Conservation (phyloP, 352 stramenopile genomes). For the Phytophthora sansomeana region DNA sequence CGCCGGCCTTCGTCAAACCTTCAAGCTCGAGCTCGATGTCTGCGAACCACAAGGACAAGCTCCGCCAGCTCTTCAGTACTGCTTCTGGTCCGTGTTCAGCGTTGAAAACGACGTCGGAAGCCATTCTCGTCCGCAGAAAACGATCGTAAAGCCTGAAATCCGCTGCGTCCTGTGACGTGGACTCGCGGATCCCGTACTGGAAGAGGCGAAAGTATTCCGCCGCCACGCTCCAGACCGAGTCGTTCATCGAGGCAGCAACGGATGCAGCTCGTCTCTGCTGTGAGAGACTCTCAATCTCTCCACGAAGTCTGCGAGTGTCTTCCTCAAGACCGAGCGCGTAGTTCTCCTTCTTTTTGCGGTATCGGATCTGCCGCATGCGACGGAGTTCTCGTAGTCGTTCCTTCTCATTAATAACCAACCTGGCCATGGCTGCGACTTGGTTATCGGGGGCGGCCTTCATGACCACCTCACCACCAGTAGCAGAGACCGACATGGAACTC, state of each 20-base stretch:
- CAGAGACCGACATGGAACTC: background rate
- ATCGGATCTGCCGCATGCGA: background rate
- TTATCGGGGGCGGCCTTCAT: background rate
- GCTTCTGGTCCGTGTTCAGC: background rate
- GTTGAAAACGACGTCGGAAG: background rate
- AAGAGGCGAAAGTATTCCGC: slow-evolving; percentile 25
- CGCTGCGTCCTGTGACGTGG: background rate
- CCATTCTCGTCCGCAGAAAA: background rate
- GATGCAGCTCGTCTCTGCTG: background rate
- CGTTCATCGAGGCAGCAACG: background rate
- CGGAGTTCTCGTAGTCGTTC: background rate
- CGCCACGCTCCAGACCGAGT: slow-evolving; percentile 22
- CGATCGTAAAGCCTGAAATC: background rate
- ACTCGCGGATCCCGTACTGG: background rate
- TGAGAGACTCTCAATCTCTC: slow-evolving; percentile 20
- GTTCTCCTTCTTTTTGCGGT: background rate
- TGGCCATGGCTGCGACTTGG: background rate
- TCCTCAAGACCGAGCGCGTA: slow-evolving; percentile 12
- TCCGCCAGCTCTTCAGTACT: background rate
- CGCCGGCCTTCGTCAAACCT: background rate
- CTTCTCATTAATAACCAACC: background rate
- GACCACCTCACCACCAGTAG: background rate
- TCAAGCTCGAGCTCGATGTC: slow-evolving; percentile 7
- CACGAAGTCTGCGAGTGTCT: slow-evolving; percentile 13
- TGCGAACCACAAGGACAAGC: slow-evolving; percentile 2